These are phyloP conservation scores for Schizonepeta tenuifolia DNA, from an alignment of 257 asterid species.

Conservation along the genomic window DNA sequence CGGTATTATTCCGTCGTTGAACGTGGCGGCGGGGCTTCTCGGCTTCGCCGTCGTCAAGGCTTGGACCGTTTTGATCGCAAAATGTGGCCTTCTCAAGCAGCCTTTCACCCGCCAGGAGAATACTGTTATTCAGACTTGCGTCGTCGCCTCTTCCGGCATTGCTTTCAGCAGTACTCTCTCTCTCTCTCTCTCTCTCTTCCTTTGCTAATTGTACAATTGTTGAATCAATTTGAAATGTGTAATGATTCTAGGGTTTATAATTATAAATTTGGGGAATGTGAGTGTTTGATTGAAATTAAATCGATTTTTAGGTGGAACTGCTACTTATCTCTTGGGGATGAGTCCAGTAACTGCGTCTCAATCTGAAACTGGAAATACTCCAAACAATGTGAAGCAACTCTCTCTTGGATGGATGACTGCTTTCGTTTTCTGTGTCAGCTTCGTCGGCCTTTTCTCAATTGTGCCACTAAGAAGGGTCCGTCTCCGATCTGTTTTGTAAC, in stretches of 20 bases:
- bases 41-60: slow-evolving; percentile 61
- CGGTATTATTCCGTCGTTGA: slow-evolving; percentile 72
- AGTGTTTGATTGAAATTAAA: too few species aligned
- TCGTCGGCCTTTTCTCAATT: slow-evolving; percentile 79
- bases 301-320: slow-evolving; percentile 65
- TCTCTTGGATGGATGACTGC: slow-evolving; percentile 66
- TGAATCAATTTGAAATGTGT: too few species aligned
- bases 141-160: slow-evolving; percentile 76
- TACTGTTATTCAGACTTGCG: slow-evolving; percentile 72
- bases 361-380: slow-evolving; percentile 51
- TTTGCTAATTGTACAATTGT: too few species aligned
- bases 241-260: too few species aligned
- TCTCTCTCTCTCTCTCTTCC: neutral
- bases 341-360: slow-evolving; percentile 54
- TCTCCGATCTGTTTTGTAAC: neutral
- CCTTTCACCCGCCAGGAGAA: slow-evolving; percentile 81
- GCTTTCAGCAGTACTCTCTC: slow-evolving; percentile 68
- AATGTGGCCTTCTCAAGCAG: slow-evolving; percentile 54
- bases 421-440: slow-evolving; percentile 67
- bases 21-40: slow-evolving; percentile 75
- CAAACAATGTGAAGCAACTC: slow-evolving; percentile 59
- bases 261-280: too few species aligned
- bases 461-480: slow-evolving; percentile 78
- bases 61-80: slow-evolving; percentile 40
- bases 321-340: slow-evolving; percentile 76